Base-by-base conservation (phyloP, 495 filamentous ascomycete genomes). In the Lepidopterella palustris region DNA sequence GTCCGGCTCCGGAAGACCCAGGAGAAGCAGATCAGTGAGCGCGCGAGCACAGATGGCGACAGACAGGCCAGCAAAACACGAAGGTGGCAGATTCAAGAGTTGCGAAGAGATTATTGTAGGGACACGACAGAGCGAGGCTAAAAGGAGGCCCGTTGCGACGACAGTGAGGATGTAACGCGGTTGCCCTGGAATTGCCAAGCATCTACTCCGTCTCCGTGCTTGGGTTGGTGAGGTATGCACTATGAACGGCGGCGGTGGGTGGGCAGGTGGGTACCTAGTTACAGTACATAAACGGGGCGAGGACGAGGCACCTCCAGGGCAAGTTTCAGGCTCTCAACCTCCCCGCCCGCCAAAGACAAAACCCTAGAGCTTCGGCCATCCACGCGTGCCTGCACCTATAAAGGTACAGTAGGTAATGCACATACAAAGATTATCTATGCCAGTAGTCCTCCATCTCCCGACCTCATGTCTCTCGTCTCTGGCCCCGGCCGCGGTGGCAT, bases 391-490 rank as follows among this genome's bases (percentile, higher is more conserved):
- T 35, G 13, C 48, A n/a, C n/a, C n/a, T n/a, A n/a, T n/a, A n/a
- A n/a, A n/a, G n/a, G n/a, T n/a, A n/a, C n/a, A n/a, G n/a, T n/a
- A n/a, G n/a, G n/a, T n/a, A n/a, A n/a, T n/a, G n/a, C n/a, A n/a
- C n/a, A n/a, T 21, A 9, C 21, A 25, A 40, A 20, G 13, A 13
- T 25, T 50, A 21, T 51, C 61, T 18, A 20, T n/a, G 25, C 20
- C 53, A 42, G 13, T 32, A 23, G 21, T 25, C 50, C 48, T 9
- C 47, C 31, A 54, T 26, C 50, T 45, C 23, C 45, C 40, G 42
- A 39, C 42, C 57, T 25, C 66, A 87, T 87, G 84, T 79, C 84
- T 9, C 73, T 86, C 55, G 82, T 81, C 45, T 80, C 83, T 35
- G 84, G 82, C 25, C 83, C 84, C 21, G 83, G 83, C 39, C 76